phyloP scores from a whole-genome alignment of 805 yeast genomes.

The Trichomonascus vanleenenianus region DNA sequence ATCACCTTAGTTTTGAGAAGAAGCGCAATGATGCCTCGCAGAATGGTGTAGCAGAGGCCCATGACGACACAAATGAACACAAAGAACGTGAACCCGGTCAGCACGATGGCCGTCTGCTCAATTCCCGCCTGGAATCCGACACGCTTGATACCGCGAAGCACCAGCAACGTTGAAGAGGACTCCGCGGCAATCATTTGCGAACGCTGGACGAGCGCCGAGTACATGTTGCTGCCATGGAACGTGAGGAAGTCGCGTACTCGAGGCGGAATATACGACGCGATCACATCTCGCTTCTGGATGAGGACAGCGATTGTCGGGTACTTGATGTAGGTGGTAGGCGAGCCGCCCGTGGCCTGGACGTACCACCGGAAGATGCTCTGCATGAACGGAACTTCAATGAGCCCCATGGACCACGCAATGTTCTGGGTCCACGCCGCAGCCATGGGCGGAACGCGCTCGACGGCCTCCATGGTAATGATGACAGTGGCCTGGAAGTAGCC shows the following conservation, averaged over 20 bases:
- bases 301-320: slow-evolving; percentile 58
- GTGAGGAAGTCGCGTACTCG: slow-evolving; percentile 13
- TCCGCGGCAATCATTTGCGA: slow-evolving; percentile 9
- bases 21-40: slow-evolving; percentile 39
- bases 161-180: slow-evolving; percentile 37
- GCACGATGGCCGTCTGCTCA: slow-evolving; percentile 76
- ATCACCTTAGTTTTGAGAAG: slow-evolving; percentile 29
- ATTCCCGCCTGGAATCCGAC: slow-evolving; percentile 68
- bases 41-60: slow-evolving; percentile 48
- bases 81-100: slow-evolving; percentile 84
- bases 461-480: slow-evolving; percentile 76
- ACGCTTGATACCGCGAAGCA: slow-evolving; percentile 81
- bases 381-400: slow-evolving; percentile 72
- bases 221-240: slow-evolving; percentile 6
- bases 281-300: slow-evolving; percentile 51
- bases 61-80: slow-evolving; percentile 67
- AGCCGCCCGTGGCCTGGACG: slow-evolving; percentile 88
- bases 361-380: slow-evolving; percentile 88
- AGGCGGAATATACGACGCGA: slow-evolving; percentile 2
- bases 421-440: slow-evolving; percentile 91
- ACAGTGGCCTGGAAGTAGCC: slow-evolving; percentile 85
- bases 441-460: slow-evolving; percentile 82
- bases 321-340: slow-evolving; percentile 56
- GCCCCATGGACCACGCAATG: slow-evolving; percentile 92
- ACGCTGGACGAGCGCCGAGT: slow-evolving; percentile 1